These are phyloP conservation scores for Eucalyptus camaldulensis DNA, from an alignment of 345 rosid genomes.

Conservation along the genomic window DNA sequence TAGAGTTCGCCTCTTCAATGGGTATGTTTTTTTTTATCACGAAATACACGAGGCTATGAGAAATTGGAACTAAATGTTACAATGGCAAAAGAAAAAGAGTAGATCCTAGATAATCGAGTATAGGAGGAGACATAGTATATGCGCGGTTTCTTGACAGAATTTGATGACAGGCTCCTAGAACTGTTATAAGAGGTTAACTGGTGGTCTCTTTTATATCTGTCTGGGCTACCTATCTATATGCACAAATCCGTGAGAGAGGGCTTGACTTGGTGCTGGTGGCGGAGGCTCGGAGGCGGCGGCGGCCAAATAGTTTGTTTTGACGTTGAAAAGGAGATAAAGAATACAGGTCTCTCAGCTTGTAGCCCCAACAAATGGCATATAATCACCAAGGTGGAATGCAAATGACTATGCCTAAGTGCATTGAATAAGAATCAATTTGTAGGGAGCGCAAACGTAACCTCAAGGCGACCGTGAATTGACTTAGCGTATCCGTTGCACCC, in stretches of 20 bases:
- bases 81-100: neutral
- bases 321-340: too few species aligned
- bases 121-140: neutral
- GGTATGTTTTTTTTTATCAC: neutral
- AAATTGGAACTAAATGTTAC: neutral
- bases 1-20: neutral
- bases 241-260: neutral
- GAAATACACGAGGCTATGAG: neutral
- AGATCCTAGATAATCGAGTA: neutral
- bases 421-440: neutral
- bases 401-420: neutral
- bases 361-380: neutral
- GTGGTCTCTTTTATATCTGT: neutral
- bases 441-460: too few species aligned
- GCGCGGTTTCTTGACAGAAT: neutral
- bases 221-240: neutral
- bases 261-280: neutral
- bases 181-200: neutral
- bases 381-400: neutral
- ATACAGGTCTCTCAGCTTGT: too few species aligned
- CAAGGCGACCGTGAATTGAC: too few species aligned
- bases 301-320: neutral
- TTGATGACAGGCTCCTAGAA: neutral
- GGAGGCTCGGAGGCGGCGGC: neutral
- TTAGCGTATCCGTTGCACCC: too few species aligned